Evolutionary conservation across 257 asterid species (phyloP).

Genomic region (Solanum dulcamara): DNA sequence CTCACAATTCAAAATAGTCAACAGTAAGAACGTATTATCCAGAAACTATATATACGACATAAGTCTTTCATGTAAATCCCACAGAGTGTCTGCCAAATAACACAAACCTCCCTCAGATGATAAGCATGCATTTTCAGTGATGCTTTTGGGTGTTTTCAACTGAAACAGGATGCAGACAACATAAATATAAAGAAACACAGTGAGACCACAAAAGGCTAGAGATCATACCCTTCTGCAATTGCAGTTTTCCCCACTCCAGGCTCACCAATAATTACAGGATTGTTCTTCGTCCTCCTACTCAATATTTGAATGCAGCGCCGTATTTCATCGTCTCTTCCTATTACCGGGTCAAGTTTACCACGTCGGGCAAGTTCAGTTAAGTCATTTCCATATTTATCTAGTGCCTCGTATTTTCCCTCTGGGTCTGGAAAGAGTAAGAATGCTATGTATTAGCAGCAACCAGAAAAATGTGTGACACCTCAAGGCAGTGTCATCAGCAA

Average conservation of each 20-base stretch:
- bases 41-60: not conserved
- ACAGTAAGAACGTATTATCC: not conserved
- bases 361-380: constrained; percentile 93
- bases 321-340: constrained; percentile 97
- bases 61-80: not conserved
- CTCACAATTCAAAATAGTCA: not conserved
- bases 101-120: not conserved
- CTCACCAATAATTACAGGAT: constrained; percentile 96
- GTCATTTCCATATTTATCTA: constrained; percentile 91
- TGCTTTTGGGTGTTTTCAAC: not conserved
- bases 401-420: constrained; percentile 86
- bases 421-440: constrained; percentile 35
- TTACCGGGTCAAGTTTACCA: constrained; percentile 95
- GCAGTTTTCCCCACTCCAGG: constrained; percentile 99
- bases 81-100: not conserved
- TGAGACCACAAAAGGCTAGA: constrained; percentile 1
- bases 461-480: not conserved
- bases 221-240: constrained; percentile 89
- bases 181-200: not conserved
- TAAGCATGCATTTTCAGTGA: not conserved
- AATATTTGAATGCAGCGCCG: constrained; percentile 90
- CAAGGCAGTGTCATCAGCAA: not conserved
- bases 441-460: not conserved
- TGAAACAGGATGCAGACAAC: not conserved
- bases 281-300: constrained; percentile 88